Evolutionary conservation across 2,329 filamentous ascomycete species (phyloP), one percentile per base, ranked within the genome.

Genomic region (Diaporthe vaccinii): DNA sequence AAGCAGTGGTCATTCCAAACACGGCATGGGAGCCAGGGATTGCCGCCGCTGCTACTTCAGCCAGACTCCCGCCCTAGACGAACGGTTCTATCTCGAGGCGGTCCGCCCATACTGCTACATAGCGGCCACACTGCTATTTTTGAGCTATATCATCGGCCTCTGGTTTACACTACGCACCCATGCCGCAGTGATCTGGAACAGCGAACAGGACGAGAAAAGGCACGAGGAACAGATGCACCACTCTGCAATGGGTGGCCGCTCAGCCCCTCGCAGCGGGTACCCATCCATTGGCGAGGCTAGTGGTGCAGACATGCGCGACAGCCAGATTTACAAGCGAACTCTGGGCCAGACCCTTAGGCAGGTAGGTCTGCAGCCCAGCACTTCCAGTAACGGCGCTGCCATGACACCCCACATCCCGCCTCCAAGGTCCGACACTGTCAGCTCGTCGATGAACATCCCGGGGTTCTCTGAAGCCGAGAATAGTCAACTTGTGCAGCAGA

Each of bases 101-200:
- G 96, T 99, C 12, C 92, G 95, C 61, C 97, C 97, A 1, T 99
- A 98, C 84, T 98, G 95, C 80, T 98, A 96, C 88, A 91, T 98
- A 81, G 93, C 95, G 6, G 95, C 97, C 0, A 85, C 93, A 5
- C 89, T 97, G 81, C 88, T 99, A 20, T 98, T 99, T 85, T 86
- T 98, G 39, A 97, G 96, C 1, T 99, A 99, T 82, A 88, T 97
- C 49, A 97, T 98, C 76, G 97, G 97, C 34, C 88, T 99, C 20
- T 95, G 97, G 89, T 99, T 99, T 84, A 99, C 97, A 0, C 89
- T 99, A 28, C 91, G 97, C 78, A 99, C 97, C 0, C 97, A 99
- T 82, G 97, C 97, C 5, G 96, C 97, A 6, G 94, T 98, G 61
- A 99, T 99, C 78, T 99, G 97, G 97, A 97, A 95, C 80, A 93